Percentiles rank a stretch among this genome's conserved stretches.
Conservation (phyloP, 805 yeast species). For the Scheffersomyces spartinae region DNA sequence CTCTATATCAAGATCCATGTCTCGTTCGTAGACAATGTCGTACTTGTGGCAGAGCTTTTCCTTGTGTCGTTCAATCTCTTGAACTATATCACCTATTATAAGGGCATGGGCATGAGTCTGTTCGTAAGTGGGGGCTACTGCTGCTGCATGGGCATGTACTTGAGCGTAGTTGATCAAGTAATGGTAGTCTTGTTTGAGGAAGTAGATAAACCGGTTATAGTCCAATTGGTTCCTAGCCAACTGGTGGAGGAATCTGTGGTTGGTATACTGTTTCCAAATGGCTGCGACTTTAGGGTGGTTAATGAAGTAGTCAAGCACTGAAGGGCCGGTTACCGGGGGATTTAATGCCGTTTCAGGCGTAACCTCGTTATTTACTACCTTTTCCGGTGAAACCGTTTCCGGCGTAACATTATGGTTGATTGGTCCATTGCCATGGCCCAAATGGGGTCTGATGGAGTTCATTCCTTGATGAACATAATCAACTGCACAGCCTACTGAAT, state of each 20-base stretch:
- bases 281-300: slow-evolving; percentile 43
- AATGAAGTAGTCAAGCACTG: slow-evolving; percentile 36
- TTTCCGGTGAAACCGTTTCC: too few relatives aligned
- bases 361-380: too few relatives aligned
- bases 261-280: slow-evolving; percentile 45
- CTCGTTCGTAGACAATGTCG: slow-evolving; percentile 28
- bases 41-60: slow-evolving; percentile 29
- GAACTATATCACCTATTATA: slow-evolving; percentile 39
- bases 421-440: slow-evolving; percentile 60
- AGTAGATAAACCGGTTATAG: slow-evolving; percentile 39
- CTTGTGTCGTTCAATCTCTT: slow-evolving; percentile 47
- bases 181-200: slow-evolving; percentile 53
- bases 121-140: slow-evolving; percentile 44
- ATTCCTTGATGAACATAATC: slow-evolving; percentile 61
- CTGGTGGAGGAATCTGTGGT: slow-evolving; percentile 50
- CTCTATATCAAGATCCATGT: slow-evolving; percentile 27
- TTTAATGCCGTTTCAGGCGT: too few relatives aligned
- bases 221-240: slow-evolving; percentile 43
- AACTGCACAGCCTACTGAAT: slow-evolving; percentile 46
- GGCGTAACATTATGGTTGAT: slow-evolving; percentile 54
- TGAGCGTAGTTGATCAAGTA: slow-evolving; percentile 60
- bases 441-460: slow-evolving; percentile 25
- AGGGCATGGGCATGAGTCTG: slow-evolving; percentile 39
- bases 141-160: slow-evolving; percentile 52
- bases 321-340: too few relatives aligned